Evolutionary conservation across 176 grass and related monocot genomes (phyloP), one percentile per base, ranked within the genome.

Genomic region (Triticum timopheevii): DNA sequence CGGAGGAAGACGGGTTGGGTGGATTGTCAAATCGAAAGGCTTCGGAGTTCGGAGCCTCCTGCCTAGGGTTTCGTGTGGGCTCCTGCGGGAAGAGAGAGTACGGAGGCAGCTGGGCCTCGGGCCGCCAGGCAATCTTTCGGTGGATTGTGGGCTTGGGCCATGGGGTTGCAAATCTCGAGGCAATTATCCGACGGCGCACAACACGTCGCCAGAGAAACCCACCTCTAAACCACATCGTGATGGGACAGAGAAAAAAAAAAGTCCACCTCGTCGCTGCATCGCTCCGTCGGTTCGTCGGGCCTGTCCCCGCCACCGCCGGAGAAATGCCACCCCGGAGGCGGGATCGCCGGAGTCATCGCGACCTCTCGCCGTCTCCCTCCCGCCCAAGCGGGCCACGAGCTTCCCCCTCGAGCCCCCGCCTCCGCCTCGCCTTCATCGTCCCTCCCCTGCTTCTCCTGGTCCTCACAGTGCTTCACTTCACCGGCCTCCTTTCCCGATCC

Each of bases 241-340:
- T 12, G 42, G 3, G 40, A 42, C 40, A 42, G 10, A 44, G 42
- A 44, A 44, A 44, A 44, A 44, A 12, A 44, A 42, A 10, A 27
- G 27, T 12, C 47, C 47, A 50, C 47, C 5, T 82, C 17, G 30
- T 22, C 39, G 38, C 69, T 35, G 23, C n/a, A 27, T 23, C 68
- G 35, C 25, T 20, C n/a, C 13, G 33, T 69, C 65, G 0, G 30
- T 62, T 58, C 30, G 5, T 36, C 12, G n/a, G 36, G 9, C 42
- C 42, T 44, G 42, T 44, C 42, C 42, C 42, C 42, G 42, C 10
- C 42, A 44, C 68, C 22, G 44, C 76, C 64, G 38, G 83, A 84
- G 80, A 87, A 83, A 94, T 95, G 93, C 81, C 90, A 69, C 61
- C 88, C 8, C 88, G 88, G 92, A 85, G 96, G 84, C 86, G 93